These are phyloP conservation scores for Collybia sp. DNA, from an alignment of 768 basidiomycete species.

Conservation along the genomic window DNA sequence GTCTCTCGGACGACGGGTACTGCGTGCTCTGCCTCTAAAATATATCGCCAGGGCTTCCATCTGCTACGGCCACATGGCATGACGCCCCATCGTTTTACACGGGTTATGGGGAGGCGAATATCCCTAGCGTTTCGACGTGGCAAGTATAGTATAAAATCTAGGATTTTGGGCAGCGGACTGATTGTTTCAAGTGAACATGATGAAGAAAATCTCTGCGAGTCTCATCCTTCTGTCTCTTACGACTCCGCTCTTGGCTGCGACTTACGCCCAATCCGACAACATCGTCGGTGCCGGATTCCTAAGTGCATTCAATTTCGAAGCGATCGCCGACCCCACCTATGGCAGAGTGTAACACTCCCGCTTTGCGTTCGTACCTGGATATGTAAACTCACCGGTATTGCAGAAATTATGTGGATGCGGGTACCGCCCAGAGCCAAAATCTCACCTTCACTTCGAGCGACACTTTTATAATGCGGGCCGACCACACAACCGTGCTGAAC, in stretches of 20 bases:
- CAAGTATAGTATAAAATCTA: no score
- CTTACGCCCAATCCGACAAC: constrained; percentile 42
- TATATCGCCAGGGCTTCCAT: no score
- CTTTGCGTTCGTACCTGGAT: no score
- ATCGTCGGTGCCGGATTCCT: constrained; percentile 44
- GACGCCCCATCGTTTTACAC: no score
- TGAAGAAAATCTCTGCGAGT: neutral
- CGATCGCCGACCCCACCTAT: constrained; percentile 56
- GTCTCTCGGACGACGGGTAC: no score
- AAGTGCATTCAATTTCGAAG: constrained; percentile 40
- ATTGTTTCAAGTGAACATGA: no score
- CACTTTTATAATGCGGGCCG: constrained; percentile 50
- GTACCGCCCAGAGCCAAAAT: constrained; percentile 39
- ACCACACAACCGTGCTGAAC: constrained; percentile 38
- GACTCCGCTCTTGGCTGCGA: constrained; percentile 24
- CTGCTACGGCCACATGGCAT: no score
- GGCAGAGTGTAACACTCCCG: constrained; percentile 49
- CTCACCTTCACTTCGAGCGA: constrained; percentile 46
- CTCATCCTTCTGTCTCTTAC: neutral
- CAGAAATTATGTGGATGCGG: constrained; percentile 35
- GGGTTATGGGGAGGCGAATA: no score
- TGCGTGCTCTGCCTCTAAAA: no score
- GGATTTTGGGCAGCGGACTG: no score
- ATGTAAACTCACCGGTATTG: neutral
- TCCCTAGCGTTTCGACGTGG: no score